phyloP scores from a whole-genome alignment of 306 rosid species.

The Clitoria ternatea region DNA sequence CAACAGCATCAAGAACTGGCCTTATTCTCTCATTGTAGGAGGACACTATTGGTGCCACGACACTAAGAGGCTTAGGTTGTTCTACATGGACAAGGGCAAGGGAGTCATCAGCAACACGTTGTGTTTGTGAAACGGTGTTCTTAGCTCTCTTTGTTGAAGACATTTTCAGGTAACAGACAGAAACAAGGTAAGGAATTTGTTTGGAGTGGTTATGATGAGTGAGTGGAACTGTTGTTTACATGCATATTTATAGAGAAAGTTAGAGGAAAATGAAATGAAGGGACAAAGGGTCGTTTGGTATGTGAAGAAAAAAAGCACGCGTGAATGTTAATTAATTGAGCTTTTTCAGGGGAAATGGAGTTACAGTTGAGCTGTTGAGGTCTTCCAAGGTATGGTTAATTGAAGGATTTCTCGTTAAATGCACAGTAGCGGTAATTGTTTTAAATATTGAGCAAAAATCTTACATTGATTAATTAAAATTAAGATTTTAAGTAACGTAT shows the following conservation, averaged over 20 bases:
- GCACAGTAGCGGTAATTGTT: background rate
- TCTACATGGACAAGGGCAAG: constrained; percentile 5
- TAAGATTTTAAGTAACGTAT: too few species aligned
- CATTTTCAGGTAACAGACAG: background rate
- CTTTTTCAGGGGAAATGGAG: background rate
- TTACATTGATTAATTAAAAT: background rate
- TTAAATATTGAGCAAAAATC: background rate
- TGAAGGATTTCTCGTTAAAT: background rate
- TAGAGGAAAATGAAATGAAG: background rate
- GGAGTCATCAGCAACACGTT: background rate
- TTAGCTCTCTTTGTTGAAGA: background rate
- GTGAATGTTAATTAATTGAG: background rate
- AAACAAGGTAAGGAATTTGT: background rate
- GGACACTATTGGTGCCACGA: constrained; percentile 25
- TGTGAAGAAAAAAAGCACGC: background rate
- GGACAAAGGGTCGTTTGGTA: constrained; percentile 8
- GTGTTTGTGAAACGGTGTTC: background rate
- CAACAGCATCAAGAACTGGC: constrained; percentile 44
- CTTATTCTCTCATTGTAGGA: constrained; percentile 42
- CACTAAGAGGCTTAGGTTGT: background rate
- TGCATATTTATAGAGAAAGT: background rate
- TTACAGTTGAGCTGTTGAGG: background rate
- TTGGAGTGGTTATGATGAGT: background rate
- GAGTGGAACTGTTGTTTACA: background rate
- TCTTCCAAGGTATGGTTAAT: background rate